Percentiles rank a stretch among this genome's conserved stretches.
Evolutionary conservation across 1,284 basidiomycete genomes (phyloP).

Genomic region (Pseudozyma thailandica): DNA sequence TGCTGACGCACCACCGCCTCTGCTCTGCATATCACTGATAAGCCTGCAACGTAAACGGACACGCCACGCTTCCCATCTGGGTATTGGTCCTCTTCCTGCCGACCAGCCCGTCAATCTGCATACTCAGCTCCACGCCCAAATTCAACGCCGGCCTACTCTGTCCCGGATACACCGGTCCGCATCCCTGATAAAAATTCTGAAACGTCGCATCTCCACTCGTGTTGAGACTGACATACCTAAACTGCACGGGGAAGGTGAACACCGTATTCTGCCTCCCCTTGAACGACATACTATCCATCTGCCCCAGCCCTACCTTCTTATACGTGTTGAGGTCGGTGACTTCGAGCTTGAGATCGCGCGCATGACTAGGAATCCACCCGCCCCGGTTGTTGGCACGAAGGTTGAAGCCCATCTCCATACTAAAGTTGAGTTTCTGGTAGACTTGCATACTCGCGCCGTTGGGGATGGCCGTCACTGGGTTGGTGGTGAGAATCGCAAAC

Average conservation of each 20-base stretch:
- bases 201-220: conserved; percentile 54
- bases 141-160: conserved; percentile 43
- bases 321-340: conserved; percentile 49
- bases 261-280: conserved; percentile 28
- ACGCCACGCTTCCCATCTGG: conserved; percentile 36
- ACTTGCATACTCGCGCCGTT: conserved; percentile 55
- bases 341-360: conserved; percentile 36
- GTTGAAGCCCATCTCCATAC: conserved; percentile 60
- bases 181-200: conserved; percentile 49
- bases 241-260: conserved; percentile 55
- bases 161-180: conserved; percentile 38
- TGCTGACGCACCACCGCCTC: background rate
- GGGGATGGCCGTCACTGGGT: conserved; percentile 51
- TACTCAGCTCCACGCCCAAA: conserved; percentile 40
- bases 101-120: conserved; percentile 51
- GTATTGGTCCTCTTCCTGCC: conserved; percentile 49
- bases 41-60: conserved; percentile 48
- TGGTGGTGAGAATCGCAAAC: conserved; percentile 47
- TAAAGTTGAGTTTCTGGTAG: conserved; percentile 44
- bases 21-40: conserved; percentile 20
- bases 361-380: conserved; percentile 44
- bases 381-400: conserved; percentile 52
- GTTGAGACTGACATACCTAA: conserved; percentile 52
- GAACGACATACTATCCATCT: conserved; percentile 25
- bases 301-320: conserved; percentile 45